Percentiles rank a stretch among this genome's conserved stretches.
phyloP scores from a whole-genome alignment of 139 green algal genomes.

The Chlamydomonas sphaeroides region DNA sequence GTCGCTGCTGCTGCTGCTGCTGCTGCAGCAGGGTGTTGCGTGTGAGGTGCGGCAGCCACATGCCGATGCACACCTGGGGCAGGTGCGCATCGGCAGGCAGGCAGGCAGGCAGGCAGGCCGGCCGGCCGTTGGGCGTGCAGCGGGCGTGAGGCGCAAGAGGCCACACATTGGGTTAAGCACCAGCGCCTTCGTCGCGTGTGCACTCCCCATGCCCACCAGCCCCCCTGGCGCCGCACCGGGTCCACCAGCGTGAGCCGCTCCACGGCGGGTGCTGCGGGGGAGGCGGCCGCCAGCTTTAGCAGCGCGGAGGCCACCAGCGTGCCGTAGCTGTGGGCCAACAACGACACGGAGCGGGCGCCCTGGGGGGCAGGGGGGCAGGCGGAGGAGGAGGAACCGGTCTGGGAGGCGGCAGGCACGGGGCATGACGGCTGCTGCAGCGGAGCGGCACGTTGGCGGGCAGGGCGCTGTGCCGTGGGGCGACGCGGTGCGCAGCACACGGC shows the following conservation, averaged over 20 bases:
- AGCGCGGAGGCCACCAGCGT: slow-evolving; percentile 47
- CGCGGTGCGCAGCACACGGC: too few relatives aligned
- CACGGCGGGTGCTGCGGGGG: neutral
- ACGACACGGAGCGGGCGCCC: slow-evolving; percentile 16
- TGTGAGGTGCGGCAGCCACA: slow-evolving; percentile 51
- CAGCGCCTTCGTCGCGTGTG: too few relatives aligned
- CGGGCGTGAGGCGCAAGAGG: neutral
- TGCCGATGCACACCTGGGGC: slow-evolving; percentile 34
- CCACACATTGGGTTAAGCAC: neutral
- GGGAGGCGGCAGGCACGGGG: neutral
- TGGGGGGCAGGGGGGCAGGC: neutral
- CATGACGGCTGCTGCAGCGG: too few relatives aligned
- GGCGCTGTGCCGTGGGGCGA: too few relatives aligned
- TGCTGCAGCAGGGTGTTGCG: slow-evolving; percentile 38
- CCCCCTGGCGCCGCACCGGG: slow-evolving; percentile 26
- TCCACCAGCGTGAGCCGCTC: slow-evolving; percentile 46
- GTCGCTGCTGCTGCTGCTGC: neutral
- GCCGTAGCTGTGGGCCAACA: slow-evolving; percentile 59
- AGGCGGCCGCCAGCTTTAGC: slow-evolving; percentile 33
- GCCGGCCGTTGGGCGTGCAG: neutral
- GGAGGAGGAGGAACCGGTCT: neutral
- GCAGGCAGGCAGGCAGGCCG: neutral
- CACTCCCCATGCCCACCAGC: too few relatives aligned
- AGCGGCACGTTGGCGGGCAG: too few relatives aligned
- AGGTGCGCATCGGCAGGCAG: neutral